Percentiles rank a stretch among this genome's conserved stretches.
Conservation (phyloP, 2,329 filamentous ascomycete species). For the Cladophialophora chaetospira region DNA sequence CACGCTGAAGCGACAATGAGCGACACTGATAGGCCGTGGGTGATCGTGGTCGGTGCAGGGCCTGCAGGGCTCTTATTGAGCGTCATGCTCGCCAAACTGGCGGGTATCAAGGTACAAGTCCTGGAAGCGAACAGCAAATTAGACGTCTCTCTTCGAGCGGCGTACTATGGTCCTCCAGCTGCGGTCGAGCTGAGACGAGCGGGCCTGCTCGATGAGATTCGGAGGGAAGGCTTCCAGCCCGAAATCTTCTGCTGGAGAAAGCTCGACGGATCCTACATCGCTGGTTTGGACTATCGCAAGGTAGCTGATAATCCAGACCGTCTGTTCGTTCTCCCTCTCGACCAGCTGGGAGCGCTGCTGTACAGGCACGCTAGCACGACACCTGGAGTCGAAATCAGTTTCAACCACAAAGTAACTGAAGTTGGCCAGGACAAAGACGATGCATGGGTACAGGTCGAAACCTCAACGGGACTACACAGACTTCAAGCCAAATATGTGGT, state of each 20-base stretch:
- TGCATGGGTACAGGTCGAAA: conserved; percentile 27
- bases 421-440: conserved; percentile 27
- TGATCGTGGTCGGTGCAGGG: conserved; percentile 39
- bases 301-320: conserved; percentile 39
- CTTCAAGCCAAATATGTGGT: conserved; percentile 42
- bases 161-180: conserved; percentile 63
- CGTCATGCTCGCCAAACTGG: conserved; percentile 36
- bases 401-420: conserved; percentile 44
- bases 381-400: conserved; percentile 42
- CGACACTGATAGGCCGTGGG: no score
- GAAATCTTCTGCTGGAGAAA: conserved; percentile 50
- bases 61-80: conserved; percentile 39
- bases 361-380: conserved; percentile 42
- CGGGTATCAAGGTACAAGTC: conserved; percentile 37
- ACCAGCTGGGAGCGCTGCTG: conserved; percentile 47
- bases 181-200: conserved; percentile 60
- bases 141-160: conserved; percentile 64
- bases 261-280: conserved; percentile 40
- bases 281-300: conserved; percentile 35
- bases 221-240: conserved; percentile 46
- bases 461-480: conserved; percentile 17
- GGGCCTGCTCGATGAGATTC: conserved; percentile 57
- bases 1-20: no score
- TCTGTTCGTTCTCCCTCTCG: conserved; percentile 49
- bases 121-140: conserved; percentile 58